Evolutionary conservation across 2,329 filamentous ascomycete species (phyloP), one percentile per base, ranked within the genome.

Genomic region (Xylariaceae sp.): DNA sequence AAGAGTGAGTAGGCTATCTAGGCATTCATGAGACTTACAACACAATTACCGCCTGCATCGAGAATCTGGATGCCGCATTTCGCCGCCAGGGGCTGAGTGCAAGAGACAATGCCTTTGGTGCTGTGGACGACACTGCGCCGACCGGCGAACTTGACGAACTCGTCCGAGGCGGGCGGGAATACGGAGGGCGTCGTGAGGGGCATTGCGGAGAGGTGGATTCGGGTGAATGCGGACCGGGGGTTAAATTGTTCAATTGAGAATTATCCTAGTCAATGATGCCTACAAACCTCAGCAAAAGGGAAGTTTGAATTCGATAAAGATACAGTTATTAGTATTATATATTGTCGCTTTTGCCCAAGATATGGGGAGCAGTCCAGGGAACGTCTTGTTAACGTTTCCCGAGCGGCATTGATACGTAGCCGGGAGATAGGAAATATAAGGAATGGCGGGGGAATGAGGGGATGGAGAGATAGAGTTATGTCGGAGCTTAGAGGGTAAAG

Each of bases 51-150:
- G 54, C 94, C 94, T 47, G 88, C 85, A 55, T 85, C 82, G n/a
- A 99, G 75, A 40, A 97, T 79, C 54, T 88, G 84, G 50, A 96
- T 81, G 27, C 94, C 94, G 57, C 91, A 95, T 72, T 88, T 88
- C 29, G 89, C 87, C 4, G 94, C 94, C 53, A 97, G 76, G 11
- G 94, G 91, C 70, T 97, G 92, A 1, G 90, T 88, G 68, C 88
- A 95, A 8, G 91, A 82, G 47, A 97, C 88, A 55, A 97, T 96
- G 45, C 91, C 92, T 66, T 91, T 87, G 4, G 88, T 91, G 70
- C 90, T 96, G 70, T 97, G 91, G 9, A 97, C 89, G 9, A 95
- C 91, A 64, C 92, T 96, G 59, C 94, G 80, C 40, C 92, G 83
- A 64, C 90, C 95, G 7, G 88, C 72, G 68, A 89, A 92, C 58